Conservation (phyloP, 2,329 filamentous ascomycete genomes). For the Arthroderma sp. region DNA sequence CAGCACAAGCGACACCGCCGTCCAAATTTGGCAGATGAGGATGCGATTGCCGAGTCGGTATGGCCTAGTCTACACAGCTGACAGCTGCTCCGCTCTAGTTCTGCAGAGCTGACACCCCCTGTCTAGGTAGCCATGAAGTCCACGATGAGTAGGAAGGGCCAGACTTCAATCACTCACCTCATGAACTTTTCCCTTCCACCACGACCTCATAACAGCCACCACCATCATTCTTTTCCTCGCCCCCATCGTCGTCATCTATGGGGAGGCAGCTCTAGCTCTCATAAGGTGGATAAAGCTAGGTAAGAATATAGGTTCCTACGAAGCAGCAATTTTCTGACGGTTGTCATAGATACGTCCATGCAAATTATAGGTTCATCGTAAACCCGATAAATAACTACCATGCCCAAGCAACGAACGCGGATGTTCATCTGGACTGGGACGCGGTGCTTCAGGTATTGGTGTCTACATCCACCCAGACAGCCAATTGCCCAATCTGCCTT, state of each 20-base stretch:
- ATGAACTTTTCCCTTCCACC: constrained; percentile 81
- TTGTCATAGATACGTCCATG: constrained; percentile 60
- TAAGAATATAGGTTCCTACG: constrained; percentile 29
- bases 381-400: constrained; percentile 68
- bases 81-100: neutral
- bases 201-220: constrained; percentile 48
- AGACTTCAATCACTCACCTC: constrained; percentile 92
- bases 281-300: constrained; percentile 80
- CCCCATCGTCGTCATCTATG: constrained; percentile 60
- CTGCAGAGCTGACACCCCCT: neutral
- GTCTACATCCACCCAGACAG: constrained; percentile 73
- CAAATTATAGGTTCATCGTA: constrained; percentile 95
- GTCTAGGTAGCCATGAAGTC: constrained; percentile 48
- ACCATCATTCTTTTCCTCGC: constrained; percentile 39
- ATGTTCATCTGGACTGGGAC: constrained; percentile 81
- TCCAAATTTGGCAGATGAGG: constrained; percentile 64
- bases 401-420: constrained; percentile 69
- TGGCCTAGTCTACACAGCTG: constrained; percentile 22
- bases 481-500: constrained; percentile 88
- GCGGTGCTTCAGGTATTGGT: constrained; percentile 84
- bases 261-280: constrained; percentile 78
- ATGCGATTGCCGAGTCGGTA: constrained; percentile 71
- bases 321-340: neutral
- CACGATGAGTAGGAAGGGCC: constrained; percentile 63
- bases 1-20: constrained; percentile 74